Evolutionary conservation across 495 filamentous ascomycete species (phyloP), one percentile per base, ranked within the genome.

Genomic region (Jackrogersella multiformis): DNA sequence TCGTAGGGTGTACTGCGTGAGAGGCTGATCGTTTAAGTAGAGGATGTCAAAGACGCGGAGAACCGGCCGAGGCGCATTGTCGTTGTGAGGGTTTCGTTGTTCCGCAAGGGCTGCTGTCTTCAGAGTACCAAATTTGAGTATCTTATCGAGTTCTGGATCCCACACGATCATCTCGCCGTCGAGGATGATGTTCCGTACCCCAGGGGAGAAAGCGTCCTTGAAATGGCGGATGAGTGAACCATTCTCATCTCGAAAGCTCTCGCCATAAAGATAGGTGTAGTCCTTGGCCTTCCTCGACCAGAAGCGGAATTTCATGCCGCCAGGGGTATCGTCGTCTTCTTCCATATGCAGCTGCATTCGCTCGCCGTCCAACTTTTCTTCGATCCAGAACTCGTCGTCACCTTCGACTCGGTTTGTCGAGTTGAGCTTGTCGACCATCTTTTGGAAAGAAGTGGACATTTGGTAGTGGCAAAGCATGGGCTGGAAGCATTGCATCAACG

Each of bases 161-260:
- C 96, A 99, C 7, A 93, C 97, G 54, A 99, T 92, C 95, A 99
- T 99, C 76, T 99, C 95, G 8, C 95, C 95, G 69, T 99, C 95
- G 2, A 99, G 81, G 28, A 99, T 96, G 69, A 97, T 84, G 71
- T 93, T 86, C 42, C 88, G 80, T 7, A 98, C 94, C 0, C 88
- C 87, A 5, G 88, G 81, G 13, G 87, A 80, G 71, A 99, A 99
- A 3, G 92, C 93, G 56, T 87, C 82, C 52, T 88, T 86, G 10
- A 97, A 77, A 72, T 96, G 88, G 28, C 93, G 80, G 0, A 95
- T 96, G 16, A 98, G 73, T 7, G 93, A 87, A n/a, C 86, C 86
- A 41, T 89, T 88, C 10, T 89, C 87, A 66, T 97, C 91, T 34
- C 89, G 78, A 36, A 96, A 85, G 1, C 88, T 83, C 58, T 87